Percentiles rank a stretch among this genome's conserved stretches.
These are phyloP conservation scores for Microbotryum scabiosae DNA, from an alignment of 1,284 basidiomycete genomes.

Conservation along the genomic window DNA sequence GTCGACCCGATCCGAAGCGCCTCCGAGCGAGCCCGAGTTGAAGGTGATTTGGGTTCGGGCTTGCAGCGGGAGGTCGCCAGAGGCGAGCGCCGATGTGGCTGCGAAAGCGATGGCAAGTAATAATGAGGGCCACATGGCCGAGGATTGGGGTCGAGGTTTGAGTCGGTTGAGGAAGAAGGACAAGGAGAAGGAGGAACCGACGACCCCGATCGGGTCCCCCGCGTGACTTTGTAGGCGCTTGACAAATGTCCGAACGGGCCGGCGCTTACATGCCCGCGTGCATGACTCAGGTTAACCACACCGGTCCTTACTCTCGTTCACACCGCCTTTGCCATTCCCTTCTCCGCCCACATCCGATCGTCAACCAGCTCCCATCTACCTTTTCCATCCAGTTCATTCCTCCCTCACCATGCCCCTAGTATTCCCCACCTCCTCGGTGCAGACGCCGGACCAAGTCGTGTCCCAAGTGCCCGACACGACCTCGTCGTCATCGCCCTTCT, in stretches of 20 bases:
- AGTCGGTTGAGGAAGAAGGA: not conserved
- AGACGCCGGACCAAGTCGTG: slow-evolving; percentile 14
- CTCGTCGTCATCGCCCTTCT: slow-evolving; percentile 37
- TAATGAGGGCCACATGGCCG: not conserved
- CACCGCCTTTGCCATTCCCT: not conserved
- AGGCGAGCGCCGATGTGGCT: not conserved
- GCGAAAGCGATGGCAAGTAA: not conserved
- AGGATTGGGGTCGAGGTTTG: not conserved
- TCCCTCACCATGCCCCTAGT: slow-evolving; percentile 13
- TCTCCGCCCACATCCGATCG: not conserved
- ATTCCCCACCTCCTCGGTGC: slow-evolving; percentile 2
- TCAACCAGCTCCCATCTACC: too few species aligned
- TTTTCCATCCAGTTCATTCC: not conserved
- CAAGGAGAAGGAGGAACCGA: not conserved
- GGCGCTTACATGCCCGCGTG: not conserved
- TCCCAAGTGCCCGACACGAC: slow-evolving; percentile 12
- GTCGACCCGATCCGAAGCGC: slow-evolving; percentile 1
- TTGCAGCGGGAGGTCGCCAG: not conserved
- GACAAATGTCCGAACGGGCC: not conserved
- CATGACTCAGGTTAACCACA: not conserved
- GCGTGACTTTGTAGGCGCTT: not conserved
- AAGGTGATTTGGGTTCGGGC: slow-evolving; percentile 10
- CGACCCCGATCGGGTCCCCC: not conserved
- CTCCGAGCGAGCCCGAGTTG: not conserved
- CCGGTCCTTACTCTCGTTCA: not conserved